phyloP scores from a whole-genome alignment of 2,329 filamentous ascomycete genomes.

The Canariomyces notabilis region DNA sequence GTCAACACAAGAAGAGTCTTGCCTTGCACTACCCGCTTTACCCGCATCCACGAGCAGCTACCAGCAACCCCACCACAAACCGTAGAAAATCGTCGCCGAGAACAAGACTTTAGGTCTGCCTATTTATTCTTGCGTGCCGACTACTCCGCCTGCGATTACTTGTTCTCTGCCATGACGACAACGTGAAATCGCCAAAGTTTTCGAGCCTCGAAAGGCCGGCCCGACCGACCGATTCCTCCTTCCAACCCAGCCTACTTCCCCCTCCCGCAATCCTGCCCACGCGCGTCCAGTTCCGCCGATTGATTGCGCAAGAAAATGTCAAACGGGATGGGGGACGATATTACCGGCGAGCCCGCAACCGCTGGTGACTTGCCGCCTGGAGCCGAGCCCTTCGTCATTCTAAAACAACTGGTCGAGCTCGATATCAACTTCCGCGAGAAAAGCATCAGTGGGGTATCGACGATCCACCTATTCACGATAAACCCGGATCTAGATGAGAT shows the following conservation, averaged over 20 bases:
- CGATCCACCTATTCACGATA: constrained; percentile 69
- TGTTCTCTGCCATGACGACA: constrained; percentile 15
- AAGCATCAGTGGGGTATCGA: constrained; percentile 70
- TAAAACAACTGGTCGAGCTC: constrained; percentile 82
- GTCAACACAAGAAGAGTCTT: too few relatives aligned
- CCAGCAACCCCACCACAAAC: not conserved
- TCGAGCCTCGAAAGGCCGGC: constrained; percentile 15
- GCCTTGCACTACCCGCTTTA: not conserved
- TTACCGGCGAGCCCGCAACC: constrained; percentile 10
- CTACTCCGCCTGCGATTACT: not conserved
- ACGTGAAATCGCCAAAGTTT: constrained; percentile 6
- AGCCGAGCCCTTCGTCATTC: constrained; percentile 46
- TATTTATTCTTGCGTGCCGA: not conserved
- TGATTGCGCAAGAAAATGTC: constrained; percentile 23
- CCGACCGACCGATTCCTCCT: constrained; percentile 2
- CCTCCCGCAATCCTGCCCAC: not conserved
- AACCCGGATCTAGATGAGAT: constrained; percentile 54
- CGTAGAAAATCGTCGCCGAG: not conserved
- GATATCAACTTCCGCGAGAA: constrained; percentile 80
- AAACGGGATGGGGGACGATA: constrained; percentile 20
- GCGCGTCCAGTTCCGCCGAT: not conserved
- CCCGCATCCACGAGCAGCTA: not conserved
- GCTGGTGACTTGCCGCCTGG: constrained; percentile 13
- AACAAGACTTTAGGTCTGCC: not conserved
- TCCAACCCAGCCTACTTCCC: not conserved